Conservation (phyloP, 2,329 filamentous ascomycete genomes). For the Aspergillus sp. region DNA sequence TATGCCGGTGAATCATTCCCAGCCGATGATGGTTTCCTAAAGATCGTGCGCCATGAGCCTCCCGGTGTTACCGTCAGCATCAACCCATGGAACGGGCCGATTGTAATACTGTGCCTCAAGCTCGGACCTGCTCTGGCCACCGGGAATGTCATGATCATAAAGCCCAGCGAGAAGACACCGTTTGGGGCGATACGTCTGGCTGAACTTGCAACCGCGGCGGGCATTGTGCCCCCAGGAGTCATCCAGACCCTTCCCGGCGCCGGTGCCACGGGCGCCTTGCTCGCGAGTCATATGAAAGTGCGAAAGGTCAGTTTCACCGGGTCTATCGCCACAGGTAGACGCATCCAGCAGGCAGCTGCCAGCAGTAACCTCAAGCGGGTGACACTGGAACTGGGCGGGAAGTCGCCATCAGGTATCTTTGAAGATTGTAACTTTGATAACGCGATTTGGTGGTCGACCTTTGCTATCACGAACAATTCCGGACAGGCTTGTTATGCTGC, state of each 20-base stretch:
- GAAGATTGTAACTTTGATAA: slow-evolving; percentile 34
- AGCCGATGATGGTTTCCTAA: slow-evolving; percentile 18
- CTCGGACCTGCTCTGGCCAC: slow-evolving; percentile 45
- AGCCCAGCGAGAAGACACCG: slow-evolving; percentile 63
- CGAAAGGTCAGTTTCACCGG: slow-evolving; percentile 39
- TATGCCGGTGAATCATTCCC: slow-evolving; percentile 18
- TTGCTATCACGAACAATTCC: slow-evolving; percentile 30
- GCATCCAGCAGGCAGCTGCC: slow-evolving; percentile 30
- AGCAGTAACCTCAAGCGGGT: slow-evolving; percentile 35
- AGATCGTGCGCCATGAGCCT: slow-evolving; percentile 18
- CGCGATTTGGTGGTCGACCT: slow-evolving; percentile 28
- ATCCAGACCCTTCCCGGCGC: slow-evolving; percentile 62
- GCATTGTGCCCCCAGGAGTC: slow-evolving; percentile 54
- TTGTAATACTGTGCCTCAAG: slow-evolving; percentile 3
- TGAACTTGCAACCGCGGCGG: slow-evolving; percentile 45
- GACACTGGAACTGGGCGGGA: slow-evolving; percentile 37
- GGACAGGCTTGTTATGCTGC: slow-evolving; percentile 35
- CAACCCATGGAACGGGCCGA: slow-evolving; percentile 17
- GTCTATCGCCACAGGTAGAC: slow-evolving; percentile 27
- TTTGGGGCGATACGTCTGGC: slow-evolving; percentile 50
- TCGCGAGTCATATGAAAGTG: slow-evolving; percentile 31
- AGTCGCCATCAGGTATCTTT: slow-evolving; percentile 35
- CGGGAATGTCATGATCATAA: slow-evolving; percentile 68
- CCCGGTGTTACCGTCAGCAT: slow-evolving; percentile 20
- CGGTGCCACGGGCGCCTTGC: slow-evolving; percentile 52